phyloP scores from a whole-genome alignment of 257 asterid species.

The Craterostigma plantagineum region DNA sequence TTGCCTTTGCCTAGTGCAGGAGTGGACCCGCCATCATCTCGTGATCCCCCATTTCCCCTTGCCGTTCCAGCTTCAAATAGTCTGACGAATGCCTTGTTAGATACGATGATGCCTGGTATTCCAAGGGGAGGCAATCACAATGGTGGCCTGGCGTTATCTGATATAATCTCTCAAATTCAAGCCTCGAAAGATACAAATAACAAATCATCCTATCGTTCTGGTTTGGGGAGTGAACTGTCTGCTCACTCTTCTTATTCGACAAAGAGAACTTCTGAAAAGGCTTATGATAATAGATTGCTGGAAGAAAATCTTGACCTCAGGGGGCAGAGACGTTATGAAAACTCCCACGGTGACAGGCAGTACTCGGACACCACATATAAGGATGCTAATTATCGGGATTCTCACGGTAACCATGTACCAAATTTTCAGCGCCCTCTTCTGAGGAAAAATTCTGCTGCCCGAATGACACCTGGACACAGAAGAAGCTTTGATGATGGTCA shows the following conservation, averaged over 20 bases:
- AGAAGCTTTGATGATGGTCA: constrained; percentile 96
- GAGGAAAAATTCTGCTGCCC: constrained; percentile 66
- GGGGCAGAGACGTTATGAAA: constrained; percentile 55
- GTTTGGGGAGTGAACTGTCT: constrained; percentile 41
- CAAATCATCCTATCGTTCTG: constrained; percentile 42
- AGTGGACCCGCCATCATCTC: constrained; percentile 98
- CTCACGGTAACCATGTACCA: constrained; percentile 49
- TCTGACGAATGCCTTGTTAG: constrained; percentile 38
- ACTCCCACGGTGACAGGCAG: constrained; percentile 46
- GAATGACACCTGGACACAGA: constrained; percentile 78
- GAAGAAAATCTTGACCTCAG: constrained; percentile 63
- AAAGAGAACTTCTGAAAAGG: constrained; percentile 67
- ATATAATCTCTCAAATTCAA: constrained; percentile 84
- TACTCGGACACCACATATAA: constrained; percentile 41
- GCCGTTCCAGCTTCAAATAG: constrained; percentile 93
- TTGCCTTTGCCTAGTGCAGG: constrained; percentile 83
- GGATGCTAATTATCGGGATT: constrained; percentile 62
- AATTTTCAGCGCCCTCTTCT: constrained; percentile 92
- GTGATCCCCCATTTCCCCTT: constrained; percentile 96
- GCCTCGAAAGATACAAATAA: constrained; percentile 70
- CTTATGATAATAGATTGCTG: constrained; percentile 39
- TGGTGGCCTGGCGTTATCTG: constrained; percentile 80
- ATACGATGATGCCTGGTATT: constrained; percentile 31
- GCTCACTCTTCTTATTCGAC: constrained; percentile 47
- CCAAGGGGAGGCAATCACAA: constrained; percentile 61